Evolutionary conservation across 371 early-diverging fungal species (phyloP).

Genomic region (Umbelopsis sp.): DNA sequence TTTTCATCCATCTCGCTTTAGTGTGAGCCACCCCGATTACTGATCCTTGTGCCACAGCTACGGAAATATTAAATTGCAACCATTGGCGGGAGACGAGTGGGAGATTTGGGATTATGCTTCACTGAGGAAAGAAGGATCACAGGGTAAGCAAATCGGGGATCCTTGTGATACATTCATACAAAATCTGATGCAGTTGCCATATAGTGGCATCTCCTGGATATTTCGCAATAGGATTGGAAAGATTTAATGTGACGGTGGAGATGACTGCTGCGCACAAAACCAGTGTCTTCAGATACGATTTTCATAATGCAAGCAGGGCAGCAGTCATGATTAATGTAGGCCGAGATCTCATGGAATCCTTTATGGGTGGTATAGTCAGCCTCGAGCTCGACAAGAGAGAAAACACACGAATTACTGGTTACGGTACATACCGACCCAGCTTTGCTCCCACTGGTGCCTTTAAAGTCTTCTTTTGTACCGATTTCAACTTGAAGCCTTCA

Average conservation of each 20-base stretch:
- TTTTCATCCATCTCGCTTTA: too few relatives aligned
- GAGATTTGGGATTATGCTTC: background rate
- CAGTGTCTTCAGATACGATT: slow-evolving; percentile 6
- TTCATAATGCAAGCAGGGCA: background rate
- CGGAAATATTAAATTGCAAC: background rate
- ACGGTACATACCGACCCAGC: slow-evolving; percentile 15
- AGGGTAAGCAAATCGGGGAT: background rate
- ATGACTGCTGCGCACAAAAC: slow-evolving; percentile 12
- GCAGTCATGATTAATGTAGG: background rate
- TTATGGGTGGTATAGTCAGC: background rate
- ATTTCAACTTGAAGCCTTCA: slow-evolving; percentile 3
- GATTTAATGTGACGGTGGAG: slow-evolving; percentile 4
- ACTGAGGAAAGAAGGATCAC: background rate
- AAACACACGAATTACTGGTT: background rate
- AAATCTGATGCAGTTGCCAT: background rate
- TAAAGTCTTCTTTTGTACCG: slow-evolving; percentile 19
- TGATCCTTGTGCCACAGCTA: background rate
- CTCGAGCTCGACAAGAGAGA: background rate
- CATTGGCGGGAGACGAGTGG: background rate
- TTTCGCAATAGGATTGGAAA: background rate
- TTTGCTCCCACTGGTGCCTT: background rate
- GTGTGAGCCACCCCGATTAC: too few relatives aligned
- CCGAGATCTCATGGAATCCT: background rate
- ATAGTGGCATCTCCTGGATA: slow-evolving; percentile 5
- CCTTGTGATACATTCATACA: too few relatives aligned